A percentile compares a stretch with the other conserved stretches of the same genome.
Conservation (phyloP, 257 asterid species). For the Primulina eburnea region DNA sequence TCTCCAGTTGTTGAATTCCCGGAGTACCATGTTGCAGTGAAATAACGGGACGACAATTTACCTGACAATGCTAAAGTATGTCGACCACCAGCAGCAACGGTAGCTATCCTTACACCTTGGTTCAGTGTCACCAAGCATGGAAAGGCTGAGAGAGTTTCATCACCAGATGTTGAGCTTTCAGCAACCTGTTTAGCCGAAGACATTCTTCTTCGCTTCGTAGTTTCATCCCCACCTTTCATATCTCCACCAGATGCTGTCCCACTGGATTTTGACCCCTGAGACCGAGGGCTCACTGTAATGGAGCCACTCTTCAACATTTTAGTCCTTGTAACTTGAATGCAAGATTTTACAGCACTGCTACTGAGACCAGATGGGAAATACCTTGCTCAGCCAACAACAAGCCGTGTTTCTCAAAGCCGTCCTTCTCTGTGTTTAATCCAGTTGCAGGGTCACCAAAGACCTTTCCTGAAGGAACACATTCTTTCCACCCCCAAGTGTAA, state of each 20-base stretch:
- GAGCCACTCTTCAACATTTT: slow-evolving; percentile 44
- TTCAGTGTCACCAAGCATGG: slow-evolving; percentile 83
- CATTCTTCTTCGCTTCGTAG: slow-evolving; percentile 71
- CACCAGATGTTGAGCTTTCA: slow-evolving; percentile 74
- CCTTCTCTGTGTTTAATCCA: slow-evolving; percentile 53
- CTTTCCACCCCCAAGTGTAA: slow-evolving; percentile 99
- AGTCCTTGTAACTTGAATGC: slow-evolving; percentile 34
- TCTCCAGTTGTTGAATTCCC: slow-evolving; percentile 21
- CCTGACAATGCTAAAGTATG: slow-evolving; percentile 95
- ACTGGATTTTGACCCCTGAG: slow-evolving; percentile 68
- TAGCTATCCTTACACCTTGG: slow-evolving; percentile 71
- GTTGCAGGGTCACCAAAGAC: slow-evolving; percentile 56
- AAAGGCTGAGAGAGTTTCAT: slow-evolving; percentile 75
- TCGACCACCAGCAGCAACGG: slow-evolving; percentile 97
- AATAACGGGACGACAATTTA: slow-evolving; percentile 28
- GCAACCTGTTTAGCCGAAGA: slow-evolving; percentile 68
- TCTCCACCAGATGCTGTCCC: slow-evolving; percentile 44
- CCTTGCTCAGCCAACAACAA: slow-evolving; percentile 59
- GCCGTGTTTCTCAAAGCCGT: slow-evolving; percentile 44
- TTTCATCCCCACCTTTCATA: slow-evolving; percentile 68
- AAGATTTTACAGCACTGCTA: slow-evolving; percentile 31
- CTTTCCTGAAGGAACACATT: slow-evolving; percentile 93
- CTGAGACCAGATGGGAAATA: slow-evolving; percentile 34
- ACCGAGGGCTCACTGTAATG: slow-evolving; percentile 68
- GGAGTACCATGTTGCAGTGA: slow-evolving; percentile 14